Base-by-base conservation (phyloP, 495 filamentous ascomycete species). In the Cercophora newfieldiana region DNA sequence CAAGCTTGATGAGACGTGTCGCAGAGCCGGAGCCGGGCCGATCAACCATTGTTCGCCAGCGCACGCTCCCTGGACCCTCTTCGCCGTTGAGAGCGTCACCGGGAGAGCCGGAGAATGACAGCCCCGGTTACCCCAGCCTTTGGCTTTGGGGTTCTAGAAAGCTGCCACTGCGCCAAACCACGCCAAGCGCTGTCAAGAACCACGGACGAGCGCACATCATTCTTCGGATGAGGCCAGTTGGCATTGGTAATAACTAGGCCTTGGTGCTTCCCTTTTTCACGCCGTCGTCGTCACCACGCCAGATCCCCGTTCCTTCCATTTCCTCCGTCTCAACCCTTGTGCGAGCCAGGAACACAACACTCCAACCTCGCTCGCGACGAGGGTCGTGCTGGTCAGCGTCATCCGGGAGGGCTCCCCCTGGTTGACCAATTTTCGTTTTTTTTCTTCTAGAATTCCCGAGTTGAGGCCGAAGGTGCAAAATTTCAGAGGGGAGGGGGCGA, bases 1-100 rank as follows among this genome's bases (percentile, higher is more conserved):
- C 21, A 53, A 24, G 54, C 33, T 7, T 64, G 59, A 67, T 64
- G 59, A 67, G 65, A 67, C 65, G 53, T 63, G 65, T 67, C 60
- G 63, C 51, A 67, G 65, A 49, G 51, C 53, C 31, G 47, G 59
- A 51, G 59, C 59, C 59, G 59, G 59, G 14, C 59, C 59, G 59
- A 62, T 14, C 59, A 51, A 22, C 59, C 59, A 50, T 44, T n/a
- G n/a, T n/a, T 22, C 18, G 21, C 57, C 24, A 12, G 25, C 12
- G 37, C 37, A 44, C n/a, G 26, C 30, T 12, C 56, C 30, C 6
- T 59, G 6, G 12, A 59, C 16, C n/a, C 56, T 59, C 56, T 44
- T 14, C 7, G 28, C 26, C 28, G 26, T 37, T 16, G 30, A n/a
- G 14, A 59, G 28, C 26, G 29, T 16, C 25, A 30, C 56, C 56